Percentiles rank a stretch among this genome's conserved stretches.
phyloP scores from a whole-genome alignment of 2,329 filamentous ascomycete species.

The Aspergillus luchuensis region DNA sequence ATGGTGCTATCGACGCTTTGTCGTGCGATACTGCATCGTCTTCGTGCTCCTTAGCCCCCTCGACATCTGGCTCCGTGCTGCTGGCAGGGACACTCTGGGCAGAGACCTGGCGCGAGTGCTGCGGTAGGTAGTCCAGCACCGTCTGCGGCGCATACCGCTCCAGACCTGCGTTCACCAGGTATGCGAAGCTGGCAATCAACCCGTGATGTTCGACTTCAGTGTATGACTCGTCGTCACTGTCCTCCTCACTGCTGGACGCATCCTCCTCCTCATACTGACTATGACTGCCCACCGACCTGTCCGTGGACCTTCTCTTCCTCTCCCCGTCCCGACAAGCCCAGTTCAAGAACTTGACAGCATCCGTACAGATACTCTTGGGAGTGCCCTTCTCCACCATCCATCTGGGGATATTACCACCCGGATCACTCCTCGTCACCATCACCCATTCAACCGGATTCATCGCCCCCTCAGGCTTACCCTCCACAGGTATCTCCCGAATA shows the following conservation, averaged over 20 bases:
- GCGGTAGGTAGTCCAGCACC: slow-evolving; percentile 52
- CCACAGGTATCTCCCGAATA: slow-evolving; percentile 73
- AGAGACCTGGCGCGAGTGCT: slow-evolving; percentile 23
- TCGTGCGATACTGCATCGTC: slow-evolving; percentile 17
- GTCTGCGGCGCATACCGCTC: slow-evolving; percentile 56
- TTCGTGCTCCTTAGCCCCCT: background rate
- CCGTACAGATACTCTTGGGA: slow-evolving; percentile 74
- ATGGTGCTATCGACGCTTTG: slow-evolving; percentile 18
- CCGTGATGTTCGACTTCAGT: slow-evolving; percentile 33
- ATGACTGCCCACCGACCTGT: slow-evolving; percentile 4
- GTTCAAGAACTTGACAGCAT: slow-evolving; percentile 78
- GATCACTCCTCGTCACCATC: slow-evolving; percentile 88
- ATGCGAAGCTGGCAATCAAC: slow-evolving; percentile 40
- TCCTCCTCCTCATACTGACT: slow-evolving; percentile 7
- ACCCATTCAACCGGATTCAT: slow-evolving; percentile 79
- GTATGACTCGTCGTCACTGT: slow-evolving; percentile 23
- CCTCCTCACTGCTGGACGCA: background rate
- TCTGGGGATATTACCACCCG: slow-evolving; percentile 81
- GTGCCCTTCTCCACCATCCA: slow-evolving; percentile 92
- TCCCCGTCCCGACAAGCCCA: slow-evolving; percentile 65
- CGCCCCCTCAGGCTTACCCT: slow-evolving; percentile 32
- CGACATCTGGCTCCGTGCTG: background rate
- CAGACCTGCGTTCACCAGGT: slow-evolving; percentile 45
- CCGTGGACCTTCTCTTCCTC: slow-evolving; percentile 3
- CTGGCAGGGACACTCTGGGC: background rate